Conservation (phyloP, 1,284 basidiomycete species). For the Rhodotorula mucilaginosa region DNA sequence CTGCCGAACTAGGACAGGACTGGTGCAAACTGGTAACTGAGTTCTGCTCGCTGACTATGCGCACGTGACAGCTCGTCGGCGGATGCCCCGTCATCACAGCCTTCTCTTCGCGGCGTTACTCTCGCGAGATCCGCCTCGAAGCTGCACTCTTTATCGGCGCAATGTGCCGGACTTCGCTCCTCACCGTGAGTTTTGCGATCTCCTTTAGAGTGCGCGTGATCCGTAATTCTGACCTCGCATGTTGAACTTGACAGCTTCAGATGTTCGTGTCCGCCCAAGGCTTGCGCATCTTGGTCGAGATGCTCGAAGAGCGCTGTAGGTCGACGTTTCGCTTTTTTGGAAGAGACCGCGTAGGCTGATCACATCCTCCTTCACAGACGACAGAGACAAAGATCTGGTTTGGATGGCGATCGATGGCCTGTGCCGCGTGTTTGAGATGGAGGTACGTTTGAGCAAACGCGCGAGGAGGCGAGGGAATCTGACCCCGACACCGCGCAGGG, state of each 20-base stretch:
- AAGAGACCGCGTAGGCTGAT: no score
- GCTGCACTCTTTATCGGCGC: conserved; percentile 91
- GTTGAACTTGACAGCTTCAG: conserved; percentile 57
- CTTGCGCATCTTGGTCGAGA: conserved; percentile 66
- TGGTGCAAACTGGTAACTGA: not conserved
- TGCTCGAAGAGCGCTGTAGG: conserved; percentile 84
- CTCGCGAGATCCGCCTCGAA: conserved; percentile 87
- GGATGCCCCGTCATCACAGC: conserved; percentile 54
- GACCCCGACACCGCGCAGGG: conserved; percentile 58
- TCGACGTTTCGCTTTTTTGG: not conserved
- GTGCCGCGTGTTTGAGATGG: conserved; percentile 86
- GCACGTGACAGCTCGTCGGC: conserved; percentile 42
- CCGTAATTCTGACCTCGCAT: not conserved
- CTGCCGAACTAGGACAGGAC: fast-evolving
- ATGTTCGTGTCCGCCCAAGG: conserved; percentile 82
- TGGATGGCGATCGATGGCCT: conserved; percentile 92
- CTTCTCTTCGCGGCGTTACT: conserved; percentile 91
- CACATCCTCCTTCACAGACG: conserved; percentile 49
- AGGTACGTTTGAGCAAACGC: conserved; percentile 45
- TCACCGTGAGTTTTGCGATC: conserved; percentile 57
- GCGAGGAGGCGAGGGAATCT: not conserved
- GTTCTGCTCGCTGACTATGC: not conserved
- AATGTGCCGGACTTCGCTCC: conserved; percentile 83
- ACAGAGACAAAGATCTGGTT: conserved; percentile 81
- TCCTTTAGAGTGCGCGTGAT: no score